phyloP scores from a whole-genome alignment of 73 alveolate species.

The Paramecium sexaurelia region DNA sequence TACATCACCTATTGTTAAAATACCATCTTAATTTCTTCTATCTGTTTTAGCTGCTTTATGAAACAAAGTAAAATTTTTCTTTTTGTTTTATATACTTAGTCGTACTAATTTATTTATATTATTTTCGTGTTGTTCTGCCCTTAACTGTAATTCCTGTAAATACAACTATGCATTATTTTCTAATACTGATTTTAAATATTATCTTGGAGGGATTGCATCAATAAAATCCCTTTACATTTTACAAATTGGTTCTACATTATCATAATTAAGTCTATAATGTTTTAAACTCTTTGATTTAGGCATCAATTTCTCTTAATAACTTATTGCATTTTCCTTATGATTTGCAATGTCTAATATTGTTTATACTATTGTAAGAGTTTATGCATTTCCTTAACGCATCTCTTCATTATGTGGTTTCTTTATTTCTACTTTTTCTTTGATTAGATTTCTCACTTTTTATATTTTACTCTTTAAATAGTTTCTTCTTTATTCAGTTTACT shows the following conservation, averaged over 20 bases:
- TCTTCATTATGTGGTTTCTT: neutral
- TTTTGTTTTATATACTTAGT: neutral
- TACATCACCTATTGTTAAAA: neutral
- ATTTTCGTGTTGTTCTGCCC: neutral
- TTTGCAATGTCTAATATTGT: neutral
- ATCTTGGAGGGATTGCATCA: neutral
- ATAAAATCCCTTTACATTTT: neutral
- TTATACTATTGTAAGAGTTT: neutral
- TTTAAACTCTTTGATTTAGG: neutral
- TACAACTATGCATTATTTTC: neutral
- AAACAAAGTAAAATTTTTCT: neutral
- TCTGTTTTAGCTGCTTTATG: conserved; percentile 29
- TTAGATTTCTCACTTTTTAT: neutral
- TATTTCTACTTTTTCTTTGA: neutral
- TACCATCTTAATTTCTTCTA: neutral
- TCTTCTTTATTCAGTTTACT: neutral
- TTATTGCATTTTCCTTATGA: neutral
- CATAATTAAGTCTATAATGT: conserved; percentile 1
- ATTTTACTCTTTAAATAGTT: neutral
- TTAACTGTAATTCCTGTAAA: neutral
- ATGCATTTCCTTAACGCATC: neutral
- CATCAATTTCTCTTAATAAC: neutral
- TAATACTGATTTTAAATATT: neutral
- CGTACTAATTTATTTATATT: neutral
- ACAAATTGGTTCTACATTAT: neutral